A percentile compares a stretch with the other conserved stretches of the same genome.
Conservation (phyloP, 192 early-diverging fungal species). For the Gaertneriomyces sp. region DNA sequence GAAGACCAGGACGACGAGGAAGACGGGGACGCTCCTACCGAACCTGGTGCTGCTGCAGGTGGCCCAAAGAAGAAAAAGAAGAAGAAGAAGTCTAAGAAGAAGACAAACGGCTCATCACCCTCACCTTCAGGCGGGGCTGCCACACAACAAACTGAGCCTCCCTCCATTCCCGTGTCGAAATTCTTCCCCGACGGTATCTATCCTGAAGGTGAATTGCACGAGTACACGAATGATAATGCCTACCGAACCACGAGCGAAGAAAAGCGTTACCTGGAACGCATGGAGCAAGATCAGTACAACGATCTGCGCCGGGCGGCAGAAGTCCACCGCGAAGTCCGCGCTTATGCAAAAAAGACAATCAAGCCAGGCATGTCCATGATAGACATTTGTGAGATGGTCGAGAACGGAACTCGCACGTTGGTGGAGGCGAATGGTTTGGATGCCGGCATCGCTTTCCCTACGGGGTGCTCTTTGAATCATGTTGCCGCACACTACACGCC, state of each 20-base stretch:
- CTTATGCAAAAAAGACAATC: constrained; percentile 73
- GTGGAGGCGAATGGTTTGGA: constrained; percentile 83
- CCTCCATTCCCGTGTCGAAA: constrained; percentile 70
- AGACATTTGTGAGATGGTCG: constrained; percentile 87
- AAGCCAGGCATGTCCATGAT: constrained; percentile 95
- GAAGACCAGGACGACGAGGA: constrained; percentile 15
- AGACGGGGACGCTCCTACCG: not conserved
- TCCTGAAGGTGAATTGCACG: constrained; percentile 76
- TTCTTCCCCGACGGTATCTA: constrained; percentile 75
- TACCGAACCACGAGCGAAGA: constrained; percentile 91
- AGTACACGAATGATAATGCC: constrained; percentile 86
- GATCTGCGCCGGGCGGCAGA: constrained; percentile 87
- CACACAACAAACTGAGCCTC: constrained; percentile 46
- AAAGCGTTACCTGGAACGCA: constrained; percentile 77
- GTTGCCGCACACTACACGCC: constrained; percentile 98
- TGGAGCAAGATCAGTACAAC: constrained; percentile 67
- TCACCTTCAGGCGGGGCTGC: constrained; percentile 3
- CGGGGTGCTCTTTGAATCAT: constrained; percentile 89
- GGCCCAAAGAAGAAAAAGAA: constrained; percentile 36
- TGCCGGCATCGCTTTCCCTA: constrained; percentile 92
- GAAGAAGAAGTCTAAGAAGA: constrained; percentile 39
- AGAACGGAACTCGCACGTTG: constrained; percentile 87
- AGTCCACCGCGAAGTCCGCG: constrained; percentile 87
- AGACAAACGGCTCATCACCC: not conserved
- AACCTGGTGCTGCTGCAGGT: constrained; percentile 11